Conservation (phyloP, 2,329 filamentous ascomycete genomes). For the Amylocarpus encephaloides region DNA sequence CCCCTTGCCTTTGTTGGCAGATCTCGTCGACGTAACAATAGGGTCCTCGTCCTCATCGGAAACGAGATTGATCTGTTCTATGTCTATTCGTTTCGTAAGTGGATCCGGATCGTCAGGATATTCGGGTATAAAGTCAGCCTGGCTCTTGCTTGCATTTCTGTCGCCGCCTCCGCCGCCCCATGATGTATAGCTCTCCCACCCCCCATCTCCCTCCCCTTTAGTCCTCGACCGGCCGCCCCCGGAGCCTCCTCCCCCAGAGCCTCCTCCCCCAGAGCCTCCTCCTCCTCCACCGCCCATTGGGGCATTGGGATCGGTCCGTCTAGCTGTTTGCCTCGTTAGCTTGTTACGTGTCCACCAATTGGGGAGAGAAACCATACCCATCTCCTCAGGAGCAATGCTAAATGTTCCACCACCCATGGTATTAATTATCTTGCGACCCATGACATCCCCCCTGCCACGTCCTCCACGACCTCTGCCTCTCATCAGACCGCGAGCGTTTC, state of each 20-base stretch:
- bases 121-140: conserved; percentile 16
- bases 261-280: conserved; percentile 8
- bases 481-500: conserved; percentile 3
- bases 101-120: conserved; percentile 21
- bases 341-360: background rate
- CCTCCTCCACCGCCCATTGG: conserved; percentile 4
- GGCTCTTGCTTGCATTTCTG: conserved; percentile 7
- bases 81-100: conserved; percentile 20
- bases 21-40: conserved; percentile 5
- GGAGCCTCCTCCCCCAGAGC: conserved; percentile 2
- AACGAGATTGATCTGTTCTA: conserved; percentile 26
- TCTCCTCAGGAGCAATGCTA: conserved; percentile 18
- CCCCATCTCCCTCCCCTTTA: conserved; percentile 4
- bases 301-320: background rate
- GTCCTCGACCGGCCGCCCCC: conserved; percentile 6
- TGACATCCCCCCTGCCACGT: conserved; percentile 30
- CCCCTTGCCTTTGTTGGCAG: conserved; percentile 12
- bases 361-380: conserved; percentile 17
- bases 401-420: conserved; percentile 19
- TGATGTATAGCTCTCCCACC: background rate
- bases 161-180: conserved; percentile 2
- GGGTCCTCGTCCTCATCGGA: conserved; percentile 17
- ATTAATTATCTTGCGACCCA: conserved; percentile 23
- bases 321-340: conserved; percentile 1
- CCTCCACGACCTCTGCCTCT: conserved; percentile 20